Evolutionary conservation across 768 basidiomycete genomes (phyloP), one percentile per base, ranked within the genome.

Genomic region (Agaricus subrufescens): DNA sequence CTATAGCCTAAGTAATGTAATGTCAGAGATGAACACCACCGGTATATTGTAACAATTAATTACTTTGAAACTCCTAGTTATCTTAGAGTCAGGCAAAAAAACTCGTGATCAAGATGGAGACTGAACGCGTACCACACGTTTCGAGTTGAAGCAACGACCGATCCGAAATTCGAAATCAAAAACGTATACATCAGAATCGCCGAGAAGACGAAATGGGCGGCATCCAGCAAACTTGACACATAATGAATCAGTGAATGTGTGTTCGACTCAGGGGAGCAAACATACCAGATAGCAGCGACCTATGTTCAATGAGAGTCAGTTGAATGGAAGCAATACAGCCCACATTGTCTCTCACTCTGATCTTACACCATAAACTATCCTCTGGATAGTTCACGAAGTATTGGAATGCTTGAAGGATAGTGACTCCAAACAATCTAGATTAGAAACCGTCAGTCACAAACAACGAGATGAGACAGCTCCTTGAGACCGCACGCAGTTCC

Each of bases 41-140:
- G 23, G 4, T 6, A 14, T 19, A 25, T 3, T 19, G 12, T 19
- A 14, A 4, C 12, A 4, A 11, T 5, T 23, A 10, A 44, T 14
- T 56, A 56, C 54, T 47, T 56, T 56, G 9, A 56, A 25, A 26
- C 54, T 56, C 54, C 54, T 56, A 37, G 19, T 19, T 19, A 19
- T 19, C 19, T 19, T 19, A 19, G 19, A 19, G 19, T 19, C 19
- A 19, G 19, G 19, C 19, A 19, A 19, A 19, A 19, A 19, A 19
- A 19, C 19, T 19, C 0, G 19, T 19, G 19, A 19, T 19, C 19
- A 19, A 19, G 19, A 19, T 19, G 19, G 19, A 19, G 19, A 19
- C 19, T 19, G 19, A 19, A 19, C 9, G 46, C 52, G 30, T 19
- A 55, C 46, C 52, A 59, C 9, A 31, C 30, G 27, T 58, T 52